Base-by-base conservation (phyloP, 768 basidiomycete genomes). In the Russula griseocarnosa region DNA sequence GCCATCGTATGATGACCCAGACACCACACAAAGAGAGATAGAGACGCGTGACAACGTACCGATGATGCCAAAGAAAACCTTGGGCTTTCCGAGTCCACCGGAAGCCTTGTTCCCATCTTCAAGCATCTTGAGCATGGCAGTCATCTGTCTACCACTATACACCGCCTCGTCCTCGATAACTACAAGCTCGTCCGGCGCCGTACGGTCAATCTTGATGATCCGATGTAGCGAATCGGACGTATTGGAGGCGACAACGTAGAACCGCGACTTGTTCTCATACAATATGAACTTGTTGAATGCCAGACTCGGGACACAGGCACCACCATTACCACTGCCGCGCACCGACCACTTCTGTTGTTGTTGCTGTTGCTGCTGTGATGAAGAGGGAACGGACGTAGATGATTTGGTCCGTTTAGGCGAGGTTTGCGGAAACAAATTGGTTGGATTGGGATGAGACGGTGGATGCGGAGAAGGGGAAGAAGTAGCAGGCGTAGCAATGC, bases 161-260 rank as follows among this genome's bases (percentile, higher is more conserved):
- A 92, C 84, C 0, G 86, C 86, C 46, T 91, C 86, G 73, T 98
- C 97, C 69, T 98, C 94, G 28, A 93, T 80, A 3, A 97, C 84
- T 28, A 77, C 76, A 13, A 97, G 79, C 65, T 89, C 86, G 34
- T 85, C 83, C 61, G 86, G 87, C 0, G 84, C 82, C 1, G 90
- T 94, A 46, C 96, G 81, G 74, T 99, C 94, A 58, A 99, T 87
- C 78, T 94, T 97, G 71, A 98, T 83, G 61, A 99, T 92, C 22
- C 91, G 84, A 71, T 97, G 94, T 1, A 90, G 83, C 0, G 92
- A 89, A 63, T 92, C 92, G 20, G 90, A 85, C 0, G 92, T 83
- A 76, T 94, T 94, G 47, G 91, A 94, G 3, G 91, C 94, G 65
- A 98, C 86, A 58, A 99, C 84, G 77, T 86, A 98, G 81, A 96